Evolutionary conservation across 345 rosid species (phyloP), one percentile per base, ranked within the genome.

Genomic region (Murraya koenigii): DNA sequence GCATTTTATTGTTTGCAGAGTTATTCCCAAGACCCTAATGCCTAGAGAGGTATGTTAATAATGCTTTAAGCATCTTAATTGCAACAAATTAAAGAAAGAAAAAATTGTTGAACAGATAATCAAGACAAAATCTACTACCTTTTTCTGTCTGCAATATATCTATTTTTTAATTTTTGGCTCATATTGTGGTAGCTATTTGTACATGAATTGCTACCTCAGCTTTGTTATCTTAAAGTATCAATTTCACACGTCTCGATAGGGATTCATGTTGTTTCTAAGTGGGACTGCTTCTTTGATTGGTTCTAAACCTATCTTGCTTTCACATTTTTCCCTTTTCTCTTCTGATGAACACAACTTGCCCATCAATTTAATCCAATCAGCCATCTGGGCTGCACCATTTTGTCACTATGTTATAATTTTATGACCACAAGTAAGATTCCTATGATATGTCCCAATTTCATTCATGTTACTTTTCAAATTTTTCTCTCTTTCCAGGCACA

Each of bases 21-120:
- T 91, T 66, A 91, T 91, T 72, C 96, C 96, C 79, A 90, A 86
- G 79, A 87, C 90, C 66, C 96, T 91, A 35, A 88, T 91, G 93
- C 91, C 88, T 33, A 84, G 80, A 80, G 96, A 91, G 96, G 96
- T 90, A 84, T 77, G 61, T 77, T 30, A 70, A 32, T 72, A 56
- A 15, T 72, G 9, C 60, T 74, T 77, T 60, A 7, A 59, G 59
- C 11, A 23, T 36, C 47, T 35, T 68, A 10, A n/a, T 32, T 30
- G n/a, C 36, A 52, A 55, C 3, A 61, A 69, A 38, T 52, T 23
- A 20, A 58, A 69, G 49, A 60, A 36, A 36, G 4, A 36, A 36
- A 6, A 7, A 36, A 49, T 55, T 7, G 7, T 32, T 8, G 8
- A 36, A 52, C 61, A 32, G 17, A 65, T 30, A 38, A 58, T n/a